A percentile compares a stretch with the other conserved stretches of the same genome.
Evolutionary conservation across 257 asterid species (phyloP).

Genomic region (Forsythia suspensa): DNA sequence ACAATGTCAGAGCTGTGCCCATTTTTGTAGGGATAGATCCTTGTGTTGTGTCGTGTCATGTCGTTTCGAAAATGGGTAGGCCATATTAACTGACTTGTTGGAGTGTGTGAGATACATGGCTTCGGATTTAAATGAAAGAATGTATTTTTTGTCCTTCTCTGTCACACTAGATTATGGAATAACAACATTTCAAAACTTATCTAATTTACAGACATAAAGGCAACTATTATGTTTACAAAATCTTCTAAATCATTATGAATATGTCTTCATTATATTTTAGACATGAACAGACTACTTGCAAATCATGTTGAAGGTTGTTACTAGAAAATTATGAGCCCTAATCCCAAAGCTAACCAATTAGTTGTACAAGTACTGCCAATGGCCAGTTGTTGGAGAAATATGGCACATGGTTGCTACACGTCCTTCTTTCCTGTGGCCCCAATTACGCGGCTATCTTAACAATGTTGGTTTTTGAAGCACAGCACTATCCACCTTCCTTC

Average conservation of each 20-base stretch:
- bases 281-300: slow-evolving; percentile 20
- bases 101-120: too few relatives aligned
- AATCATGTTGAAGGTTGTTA: slow-evolving; percentile 17
- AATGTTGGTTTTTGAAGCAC: slow-evolving; percentile 13
- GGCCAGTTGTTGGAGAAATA: slow-evolving; percentile 18
- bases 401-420: slow-evolving; percentile 13
- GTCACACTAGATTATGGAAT: neutral
- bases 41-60: neutral
- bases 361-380: slow-evolving; percentile 22
- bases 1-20: neutral
- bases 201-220: neutral
- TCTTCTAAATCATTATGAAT: slow-evolving; percentile 7
- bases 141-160: neutral
- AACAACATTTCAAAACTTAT: neutral
- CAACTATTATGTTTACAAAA: neutral
- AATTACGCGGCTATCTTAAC: slow-evolving; percentile 25
- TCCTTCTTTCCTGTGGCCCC: slow-evolving; percentile 2
- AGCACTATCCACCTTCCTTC: slow-evolving; percentile 5
- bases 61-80: neutral
- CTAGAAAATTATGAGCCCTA: slow-evolving; percentile 18
- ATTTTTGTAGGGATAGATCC: neutral
- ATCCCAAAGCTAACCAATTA: slow-evolving; percentile 26
- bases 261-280: slow-evolving; percentile 13
- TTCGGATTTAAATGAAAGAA: neutral
- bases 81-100: neutral